Evolutionary conservation across 352 stramenopile species (phyloP).

Genomic region (Aphanomyces invadans): DNA sequence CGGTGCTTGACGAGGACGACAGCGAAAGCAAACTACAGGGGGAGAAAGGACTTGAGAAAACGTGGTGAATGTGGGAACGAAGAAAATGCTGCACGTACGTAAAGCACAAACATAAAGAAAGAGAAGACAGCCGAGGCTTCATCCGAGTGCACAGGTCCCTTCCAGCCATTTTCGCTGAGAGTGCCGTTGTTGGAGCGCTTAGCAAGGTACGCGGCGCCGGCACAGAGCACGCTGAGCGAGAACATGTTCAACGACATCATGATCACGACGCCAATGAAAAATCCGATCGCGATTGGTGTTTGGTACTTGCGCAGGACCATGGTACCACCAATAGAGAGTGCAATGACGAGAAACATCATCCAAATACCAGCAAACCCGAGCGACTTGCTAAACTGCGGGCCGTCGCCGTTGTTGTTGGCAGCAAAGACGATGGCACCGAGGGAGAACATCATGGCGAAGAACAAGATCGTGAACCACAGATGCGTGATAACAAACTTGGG

Average conservation of each 20-base stretch:
- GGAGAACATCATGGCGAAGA: constrained; percentile 82
- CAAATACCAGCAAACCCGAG: constrained; percentile 75
- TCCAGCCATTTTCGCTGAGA: constrained; percentile 33
- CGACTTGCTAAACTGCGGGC: constrained; percentile 63
- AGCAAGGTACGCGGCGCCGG: constrained; percentile 57
- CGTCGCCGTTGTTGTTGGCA: constrained; percentile 62
- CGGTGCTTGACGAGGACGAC: constrained; percentile 66
- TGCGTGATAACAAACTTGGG: constrained; percentile 80
- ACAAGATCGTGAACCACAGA: constrained; percentile 61
- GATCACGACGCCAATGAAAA: constrained; percentile 86
- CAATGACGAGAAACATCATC: constrained; percentile 75
- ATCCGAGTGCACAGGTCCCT: constrained; percentile 68
- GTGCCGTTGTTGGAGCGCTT: constrained; percentile 43
- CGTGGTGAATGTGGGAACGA: constrained; percentile 18
- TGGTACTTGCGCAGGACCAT: constrained; percentile 87
- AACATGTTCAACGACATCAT: constrained; percentile 88
- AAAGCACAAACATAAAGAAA: constrained; percentile 82
- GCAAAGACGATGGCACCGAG: constrained; percentile 77
- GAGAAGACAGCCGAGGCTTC: constrained; percentile 70
- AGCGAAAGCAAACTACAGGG: constrained; percentile 45
- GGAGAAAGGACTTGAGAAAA: neutral
- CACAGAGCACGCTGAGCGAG: constrained; percentile 70
- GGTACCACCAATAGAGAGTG: constrained; percentile 73
- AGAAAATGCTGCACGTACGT: constrained; percentile 57
- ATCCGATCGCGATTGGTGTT: constrained; percentile 76